These are phyloP conservation scores for Diaporthe velutina DNA, from an alignment of 2,329 filamentous ascomycete genomes.

Conservation along the genomic window DNA sequence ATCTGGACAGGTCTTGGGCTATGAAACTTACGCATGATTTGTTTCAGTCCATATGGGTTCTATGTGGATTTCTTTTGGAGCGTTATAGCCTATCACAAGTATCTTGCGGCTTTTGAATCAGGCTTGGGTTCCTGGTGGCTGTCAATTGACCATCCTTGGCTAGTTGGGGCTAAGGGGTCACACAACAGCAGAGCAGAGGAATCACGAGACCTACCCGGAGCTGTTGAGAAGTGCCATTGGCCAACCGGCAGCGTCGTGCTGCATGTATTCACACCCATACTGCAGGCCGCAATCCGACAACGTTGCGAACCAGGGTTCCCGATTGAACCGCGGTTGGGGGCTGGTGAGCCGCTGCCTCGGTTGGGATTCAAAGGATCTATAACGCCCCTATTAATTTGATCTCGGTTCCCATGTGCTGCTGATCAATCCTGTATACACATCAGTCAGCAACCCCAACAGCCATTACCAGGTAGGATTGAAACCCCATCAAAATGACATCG, in stretches of 20 bases:
- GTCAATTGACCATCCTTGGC: background rate
- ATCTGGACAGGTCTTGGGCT: background rate
- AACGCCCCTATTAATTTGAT: background rate
- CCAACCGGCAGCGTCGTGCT: background rate
- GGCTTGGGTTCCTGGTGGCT: background rate
- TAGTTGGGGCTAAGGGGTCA: background rate
- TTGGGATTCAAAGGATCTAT: background rate
- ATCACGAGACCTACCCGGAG: background rate
- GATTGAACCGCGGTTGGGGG: slow-evolving; percentile 8
- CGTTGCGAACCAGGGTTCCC: background rate
- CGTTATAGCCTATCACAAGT: background rate
- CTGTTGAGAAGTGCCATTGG: background rate
- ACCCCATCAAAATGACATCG: background rate
- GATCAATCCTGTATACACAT: background rate
- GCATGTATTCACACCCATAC: slow-evolving; percentile 12
- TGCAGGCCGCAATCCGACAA: background rate
- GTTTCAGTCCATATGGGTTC: background rate
- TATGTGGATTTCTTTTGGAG: background rate
- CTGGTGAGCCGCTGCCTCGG: slow-evolving; percentile 15
- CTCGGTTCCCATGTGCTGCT: slow-evolving; percentile 21
- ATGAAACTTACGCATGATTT: background rate
- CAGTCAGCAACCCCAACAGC: background rate
- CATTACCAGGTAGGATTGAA: background rate
- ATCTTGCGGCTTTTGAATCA: background rate
- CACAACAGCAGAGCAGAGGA: background rate